Evolutionary conservation across 2,329 filamentous ascomycete genomes (phyloP).

Genomic region (Neonectria ditissima): DNA sequence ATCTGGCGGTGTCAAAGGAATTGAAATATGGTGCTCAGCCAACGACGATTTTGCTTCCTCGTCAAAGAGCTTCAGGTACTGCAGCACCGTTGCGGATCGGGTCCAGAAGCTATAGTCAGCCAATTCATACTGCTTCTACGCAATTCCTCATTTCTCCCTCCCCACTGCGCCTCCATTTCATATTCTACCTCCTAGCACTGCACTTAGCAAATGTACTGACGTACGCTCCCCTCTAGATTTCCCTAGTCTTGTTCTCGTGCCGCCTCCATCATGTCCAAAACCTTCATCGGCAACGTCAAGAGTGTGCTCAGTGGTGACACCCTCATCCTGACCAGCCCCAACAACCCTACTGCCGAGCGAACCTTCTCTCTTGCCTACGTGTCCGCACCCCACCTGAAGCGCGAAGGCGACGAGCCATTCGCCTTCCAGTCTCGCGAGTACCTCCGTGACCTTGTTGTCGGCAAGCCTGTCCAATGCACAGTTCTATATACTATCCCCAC

Average conservation of each 20-base stretch:
- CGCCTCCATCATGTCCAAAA: constrained; percentile 60
- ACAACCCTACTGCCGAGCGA: constrained; percentile 85
- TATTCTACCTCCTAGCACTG: neutral
- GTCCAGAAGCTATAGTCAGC: neutral
- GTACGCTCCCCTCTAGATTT: constrained; percentile 33
- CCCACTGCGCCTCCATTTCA: neutral
- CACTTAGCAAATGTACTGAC: constrained; percentile 30
- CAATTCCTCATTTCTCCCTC: neutral
- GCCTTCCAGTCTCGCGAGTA: constrained; percentile 96
- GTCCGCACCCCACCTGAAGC: constrained; percentile 84
- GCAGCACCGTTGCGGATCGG: neutral
- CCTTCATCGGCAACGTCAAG: constrained; percentile 83
- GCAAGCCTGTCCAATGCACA: constrained; percentile 87
- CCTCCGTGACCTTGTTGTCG: constrained; percentile 84
- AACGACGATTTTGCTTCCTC: constrained; percentile 6
- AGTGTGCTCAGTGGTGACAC: constrained; percentile 95
- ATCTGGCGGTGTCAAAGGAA: constrained; percentile 39
- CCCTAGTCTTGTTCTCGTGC: constrained; percentile 35
- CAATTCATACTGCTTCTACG: neutral
- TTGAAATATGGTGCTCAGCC: constrained; percentile 30
- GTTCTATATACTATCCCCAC: constrained; percentile 89
- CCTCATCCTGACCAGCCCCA: constrained; percentile 82
- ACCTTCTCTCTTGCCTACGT: constrained; percentile 93
- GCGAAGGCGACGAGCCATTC: constrained; percentile 91
- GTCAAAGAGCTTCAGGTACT: neutral